These are phyloP conservation scores for Ophiostoma himal-ulmi DNA, from an alignment of 2,329 filamentous ascomycete species.

Conservation along the genomic window DNA sequence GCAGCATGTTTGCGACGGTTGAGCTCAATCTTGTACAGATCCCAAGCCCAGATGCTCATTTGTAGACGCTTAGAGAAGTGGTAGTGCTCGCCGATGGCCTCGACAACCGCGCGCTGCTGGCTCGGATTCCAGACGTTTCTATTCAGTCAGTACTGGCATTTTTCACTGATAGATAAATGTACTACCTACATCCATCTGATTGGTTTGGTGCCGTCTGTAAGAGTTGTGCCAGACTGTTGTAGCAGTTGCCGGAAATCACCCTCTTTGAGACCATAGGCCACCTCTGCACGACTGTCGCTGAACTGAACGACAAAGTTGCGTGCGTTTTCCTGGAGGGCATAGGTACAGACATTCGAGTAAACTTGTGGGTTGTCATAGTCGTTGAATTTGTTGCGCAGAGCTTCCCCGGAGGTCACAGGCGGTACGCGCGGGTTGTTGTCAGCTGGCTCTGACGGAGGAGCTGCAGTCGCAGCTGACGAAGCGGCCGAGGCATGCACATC, in stretches of 20 bases:
- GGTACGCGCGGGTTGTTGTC: background rate
- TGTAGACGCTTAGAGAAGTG: constrained; percentile 62
- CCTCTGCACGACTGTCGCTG: constrained; percentile 48
- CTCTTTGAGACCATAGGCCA: constrained; percentile 49
- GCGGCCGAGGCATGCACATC: background rate
- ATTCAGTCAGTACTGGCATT: background rate
- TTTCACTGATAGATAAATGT: background rate
- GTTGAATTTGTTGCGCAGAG: constrained; percentile 34
- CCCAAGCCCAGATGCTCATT: constrained; percentile 52
- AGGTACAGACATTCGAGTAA: constrained; percentile 40
- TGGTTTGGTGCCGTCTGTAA: constrained; percentile 31
- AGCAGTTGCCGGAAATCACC: constrained; percentile 40
- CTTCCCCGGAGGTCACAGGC: background rate
- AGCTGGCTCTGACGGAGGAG: background rate
- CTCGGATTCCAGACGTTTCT: constrained; percentile 64
- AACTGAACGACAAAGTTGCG: constrained; percentile 63
- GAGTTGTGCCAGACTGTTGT: constrained; percentile 21
- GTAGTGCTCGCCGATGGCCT: constrained; percentile 54
- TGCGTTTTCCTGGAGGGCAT: constrained; percentile 38
- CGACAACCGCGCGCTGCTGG: constrained; percentile 50
- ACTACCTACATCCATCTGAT: constrained; percentile 58
- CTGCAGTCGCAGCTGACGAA: background rate
- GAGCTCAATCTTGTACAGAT: constrained; percentile 23
- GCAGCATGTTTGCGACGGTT: background rate
- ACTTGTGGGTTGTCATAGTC: constrained; percentile 49